A percentile compares a stretch with the other conserved stretches of the same genome.
Evolutionary conservation across 1,284 basidiomycete genomes (phyloP).

Genomic region (Microbotryum violaceum): DNA sequence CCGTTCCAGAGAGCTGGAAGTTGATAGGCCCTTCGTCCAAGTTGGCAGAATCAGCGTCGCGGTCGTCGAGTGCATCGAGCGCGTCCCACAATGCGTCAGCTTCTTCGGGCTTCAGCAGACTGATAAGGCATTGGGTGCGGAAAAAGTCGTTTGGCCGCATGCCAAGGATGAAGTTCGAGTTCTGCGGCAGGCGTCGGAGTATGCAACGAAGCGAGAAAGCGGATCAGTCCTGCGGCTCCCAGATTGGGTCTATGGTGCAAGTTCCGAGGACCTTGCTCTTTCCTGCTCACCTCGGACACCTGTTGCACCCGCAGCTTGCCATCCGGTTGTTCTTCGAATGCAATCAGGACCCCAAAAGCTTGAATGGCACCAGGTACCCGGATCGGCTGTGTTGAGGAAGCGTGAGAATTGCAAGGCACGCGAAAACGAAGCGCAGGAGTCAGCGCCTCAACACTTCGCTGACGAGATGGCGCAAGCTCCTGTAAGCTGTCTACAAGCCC

Average conservation of each 20-base stretch:
- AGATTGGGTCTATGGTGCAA: too few species aligned
- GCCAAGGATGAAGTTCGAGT: conserved; percentile 60
- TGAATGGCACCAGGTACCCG: conserved; percentile 77
- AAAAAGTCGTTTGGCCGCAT: conserved; percentile 72
- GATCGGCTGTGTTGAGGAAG: conserved; percentile 51
- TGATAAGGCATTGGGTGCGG: conserved; percentile 65
- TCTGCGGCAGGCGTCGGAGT: conserved; percentile 43
- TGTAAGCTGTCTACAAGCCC: conserved; percentile 16
- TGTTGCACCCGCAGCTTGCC: conserved; percentile 62
- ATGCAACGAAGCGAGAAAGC: not conserved
- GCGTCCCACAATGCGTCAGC: conserved; percentile 63
- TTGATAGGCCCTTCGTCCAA: conserved; percentile 37
- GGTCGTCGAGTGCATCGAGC: conserved; percentile 30
- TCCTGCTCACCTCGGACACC: conserved; percentile 62
- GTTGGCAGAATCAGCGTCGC: conserved; percentile 19
- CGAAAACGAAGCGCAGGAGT: not conserved
- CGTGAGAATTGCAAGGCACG: too few species aligned
- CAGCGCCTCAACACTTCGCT: conserved; percentile 33
- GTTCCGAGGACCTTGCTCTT: not conserved
- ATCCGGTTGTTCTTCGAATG: conserved; percentile 59
- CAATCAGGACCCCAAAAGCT: conserved; percentile 74
- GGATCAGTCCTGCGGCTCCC: not conserved
- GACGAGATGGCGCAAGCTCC: conserved; percentile 1
- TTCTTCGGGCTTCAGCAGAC: conserved; percentile 61
- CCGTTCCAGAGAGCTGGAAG: conserved; percentile 33